Evolutionary conservation across 345 rosid genomes (phyloP).

Genomic region (Alliaria petiolata): DNA sequence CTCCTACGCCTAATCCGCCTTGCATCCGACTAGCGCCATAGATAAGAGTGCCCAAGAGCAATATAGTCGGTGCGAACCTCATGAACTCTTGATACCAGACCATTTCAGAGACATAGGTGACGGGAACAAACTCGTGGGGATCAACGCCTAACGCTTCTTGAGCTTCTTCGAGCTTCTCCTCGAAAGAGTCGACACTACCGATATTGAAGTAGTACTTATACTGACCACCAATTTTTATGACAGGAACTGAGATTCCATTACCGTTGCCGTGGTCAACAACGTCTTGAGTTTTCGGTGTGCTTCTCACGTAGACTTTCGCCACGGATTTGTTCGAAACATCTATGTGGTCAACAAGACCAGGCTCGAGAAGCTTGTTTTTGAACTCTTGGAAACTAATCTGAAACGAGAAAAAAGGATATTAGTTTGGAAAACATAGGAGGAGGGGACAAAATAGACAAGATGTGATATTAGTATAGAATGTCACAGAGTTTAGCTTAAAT

Average conservation of each 20-base stretch:
- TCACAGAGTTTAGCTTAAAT: not conserved
- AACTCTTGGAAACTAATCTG: conserved; percentile 99
- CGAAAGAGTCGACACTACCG: conserved; percentile 90
- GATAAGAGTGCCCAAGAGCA: conserved; percentile 66
- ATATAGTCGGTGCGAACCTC: conserved; percentile 75
- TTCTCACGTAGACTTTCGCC: conserved; percentile 83
- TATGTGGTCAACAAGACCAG: conserved; percentile 87
- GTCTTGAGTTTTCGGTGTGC: conserved; percentile 41
- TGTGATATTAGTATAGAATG: too few species aligned
- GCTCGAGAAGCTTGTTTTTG: conserved; percentile 92
- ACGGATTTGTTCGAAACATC: conserved; percentile 86
- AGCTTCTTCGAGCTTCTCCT: conserved; percentile 93
- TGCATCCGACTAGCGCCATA: conserved; percentile 76
- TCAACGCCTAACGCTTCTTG: conserved; percentile 75
- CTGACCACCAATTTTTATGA: conserved; percentile 51
- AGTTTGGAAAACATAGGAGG: not conserved
- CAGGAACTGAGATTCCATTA: conserved; percentile 20
- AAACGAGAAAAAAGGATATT: conserved; percentile 4
- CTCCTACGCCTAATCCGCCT: conserved; percentile 83
- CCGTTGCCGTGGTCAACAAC: conserved; percentile 35
- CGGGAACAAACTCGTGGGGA: conserved; percentile 75
- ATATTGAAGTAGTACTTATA: conserved; percentile 77
- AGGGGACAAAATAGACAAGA: not conserved
- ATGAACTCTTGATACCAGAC: conserved; percentile 73
- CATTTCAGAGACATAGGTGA: conserved; percentile 70